phyloP scores from a whole-genome alignment of 179 eudicot genomes.

The Corrigiola litoralis region DNA sequence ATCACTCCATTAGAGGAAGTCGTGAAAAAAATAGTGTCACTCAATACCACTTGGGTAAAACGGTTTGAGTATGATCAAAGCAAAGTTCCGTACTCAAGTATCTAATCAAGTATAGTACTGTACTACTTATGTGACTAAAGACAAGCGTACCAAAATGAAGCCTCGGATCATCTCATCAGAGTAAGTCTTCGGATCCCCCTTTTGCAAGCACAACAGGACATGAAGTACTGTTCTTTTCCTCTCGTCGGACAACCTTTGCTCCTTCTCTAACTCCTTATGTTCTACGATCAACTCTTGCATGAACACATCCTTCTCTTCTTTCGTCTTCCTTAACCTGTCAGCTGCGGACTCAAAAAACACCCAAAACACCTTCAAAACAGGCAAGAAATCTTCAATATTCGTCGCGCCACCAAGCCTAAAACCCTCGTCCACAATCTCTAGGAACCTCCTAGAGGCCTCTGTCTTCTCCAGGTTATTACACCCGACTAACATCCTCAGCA shows the following conservation, averaged over 20 bases:
- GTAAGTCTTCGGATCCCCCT: conserved; percentile 19
- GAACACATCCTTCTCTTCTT: conserved; percentile 15
- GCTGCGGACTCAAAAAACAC: conserved; percentile 4
- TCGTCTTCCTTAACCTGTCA: not conserved
- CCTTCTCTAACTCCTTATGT: conserved; percentile 15
- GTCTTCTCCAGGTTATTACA: conserved; percentile 24
- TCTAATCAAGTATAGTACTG: too few species aligned
- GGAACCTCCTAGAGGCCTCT: conserved; percentile 16
- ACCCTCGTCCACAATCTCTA: conserved; percentile 16
- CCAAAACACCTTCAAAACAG: conserved; percentile 17
- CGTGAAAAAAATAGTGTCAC: too few species aligned
- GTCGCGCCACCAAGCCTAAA: conserved; percentile 19
- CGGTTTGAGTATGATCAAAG: too few species aligned
- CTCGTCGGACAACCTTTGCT: conserved; percentile 9
- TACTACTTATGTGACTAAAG: too few species aligned
- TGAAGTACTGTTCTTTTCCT: conserved; percentile 21
- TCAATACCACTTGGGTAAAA: too few species aligned
- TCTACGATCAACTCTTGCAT: conserved; percentile 28
- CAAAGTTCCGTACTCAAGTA: not conserved
- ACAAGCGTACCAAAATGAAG: conserved; percentile 19
- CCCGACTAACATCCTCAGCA: conserved; percentile 33
- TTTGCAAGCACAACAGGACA: conserved; percentile 25
- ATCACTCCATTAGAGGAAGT: not conserved
- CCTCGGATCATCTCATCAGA: conserved; percentile 24
- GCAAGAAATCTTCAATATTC: conserved; percentile 28